Evolutionary conservation across 73 alveolate species (phyloP), one percentile per base, ranked within the genome.

Genomic region (Chromera velia): DNA sequence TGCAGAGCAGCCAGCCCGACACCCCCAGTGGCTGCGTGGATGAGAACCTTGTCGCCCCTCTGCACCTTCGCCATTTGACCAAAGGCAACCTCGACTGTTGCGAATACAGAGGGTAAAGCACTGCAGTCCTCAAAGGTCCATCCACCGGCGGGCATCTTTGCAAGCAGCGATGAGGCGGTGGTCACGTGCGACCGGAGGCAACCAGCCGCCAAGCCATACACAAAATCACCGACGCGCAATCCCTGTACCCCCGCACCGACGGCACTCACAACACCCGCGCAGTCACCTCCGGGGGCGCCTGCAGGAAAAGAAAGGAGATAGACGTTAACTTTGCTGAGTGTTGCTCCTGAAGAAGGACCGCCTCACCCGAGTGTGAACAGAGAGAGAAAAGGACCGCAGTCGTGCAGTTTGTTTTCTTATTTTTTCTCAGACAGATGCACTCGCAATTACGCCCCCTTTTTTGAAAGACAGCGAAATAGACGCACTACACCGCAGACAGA

Each of bases 1-100:
- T 79, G 80, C 49, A 79, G 46, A 31, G 85, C 85, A 78, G 69
- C 80, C 78, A 77, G 45, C 32, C 84, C 84, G 1, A 77, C 84
- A 10, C 84, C 84, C 24, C 84, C 84, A 4, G 78, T 75, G 0
- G 84, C 84, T 0, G 84, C 84, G 34, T 77, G 84, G 84, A 77
- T 77, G 45, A 77, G 65, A 29, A 77, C 84, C 0, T 77, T 76
- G 45, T 77, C 78, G 34, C 74, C 67, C 40, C 40, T 34, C 78
- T 77, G 66, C 73, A 77, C 30, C 84, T 77, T 28, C n/a, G 78
- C 84, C 76, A 77, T 9, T 26, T 77, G 78, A 19, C 78, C 78
- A 40, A 77, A 26, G 32, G 46, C 82, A 55, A 62, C 84, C 34
- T 76, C 84, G 40, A 76, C 84, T 26, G 84, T 76, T 28, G 45